These are phyloP conservation scores for Fusarium gaditjirri DNA, from an alignment of 2,329 filamentous ascomycete genomes.

Conservation along the genomic window DNA sequence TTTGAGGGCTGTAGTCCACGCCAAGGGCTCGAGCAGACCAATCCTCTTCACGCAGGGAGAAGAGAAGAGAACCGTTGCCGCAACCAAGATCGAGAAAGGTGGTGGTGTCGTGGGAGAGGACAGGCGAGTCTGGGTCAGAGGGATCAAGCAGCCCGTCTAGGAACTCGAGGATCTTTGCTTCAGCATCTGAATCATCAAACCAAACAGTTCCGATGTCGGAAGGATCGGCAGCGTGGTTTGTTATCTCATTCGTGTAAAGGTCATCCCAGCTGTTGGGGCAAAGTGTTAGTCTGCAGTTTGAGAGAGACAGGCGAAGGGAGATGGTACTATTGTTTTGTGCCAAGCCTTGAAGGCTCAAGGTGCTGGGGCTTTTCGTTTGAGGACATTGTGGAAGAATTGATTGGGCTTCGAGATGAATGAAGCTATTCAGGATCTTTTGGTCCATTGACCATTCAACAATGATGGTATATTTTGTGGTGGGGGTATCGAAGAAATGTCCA, in stretches of 20 bases:
- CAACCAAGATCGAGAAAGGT: constrained; percentile 89
- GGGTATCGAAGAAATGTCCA: constrained; percentile 20
- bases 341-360: constrained; percentile 81
- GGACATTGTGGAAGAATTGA: constrained; percentile 23
- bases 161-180: constrained; percentile 80
- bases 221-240: constrained; percentile 77
- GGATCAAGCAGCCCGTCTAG: constrained; percentile 59
- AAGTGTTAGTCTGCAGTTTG: constrained; percentile 18
- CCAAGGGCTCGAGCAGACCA: constrained; percentile 81
- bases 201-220: constrained; percentile 89
- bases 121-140: constrained; percentile 32
- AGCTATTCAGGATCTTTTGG: constrained; percentile 18
- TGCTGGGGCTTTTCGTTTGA: constrained; percentile 62
- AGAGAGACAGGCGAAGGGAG: background rate
- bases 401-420: background rate
- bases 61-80: constrained; percentile 92
- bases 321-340: constrained; percentile 89
- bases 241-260: constrained; percentile 76
- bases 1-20: constrained; percentile 85
- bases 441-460: background rate
- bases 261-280: constrained; percentile 72
- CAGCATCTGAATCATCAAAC: constrained; percentile 94
- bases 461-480: constrained; percentile 36
- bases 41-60: constrained; percentile 72
- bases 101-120: constrained; percentile 50